Conservation (phyloP, 352 stramenopile genomes). For the Phytopythium aichiense region DNA sequence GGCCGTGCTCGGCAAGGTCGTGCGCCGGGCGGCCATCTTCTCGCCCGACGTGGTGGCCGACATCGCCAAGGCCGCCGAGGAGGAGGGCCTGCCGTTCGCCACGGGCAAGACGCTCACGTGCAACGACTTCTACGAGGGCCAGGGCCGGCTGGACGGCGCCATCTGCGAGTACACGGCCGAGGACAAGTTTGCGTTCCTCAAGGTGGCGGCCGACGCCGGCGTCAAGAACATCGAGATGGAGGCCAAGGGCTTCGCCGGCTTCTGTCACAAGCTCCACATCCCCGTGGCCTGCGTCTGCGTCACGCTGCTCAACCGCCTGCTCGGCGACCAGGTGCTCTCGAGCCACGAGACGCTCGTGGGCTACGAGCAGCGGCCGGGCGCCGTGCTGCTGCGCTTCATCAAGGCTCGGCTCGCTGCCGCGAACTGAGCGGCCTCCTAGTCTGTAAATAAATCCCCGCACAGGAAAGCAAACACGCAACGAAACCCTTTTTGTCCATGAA, state of each 20-base stretch:
- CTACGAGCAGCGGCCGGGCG: slow-evolving; percentile 55
- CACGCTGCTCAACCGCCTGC: slow-evolving; percentile 70
- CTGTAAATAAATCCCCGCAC: background rate
- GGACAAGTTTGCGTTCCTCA: slow-evolving; percentile 73
- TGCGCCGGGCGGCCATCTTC: slow-evolving; percentile 51
- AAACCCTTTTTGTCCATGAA: background rate
- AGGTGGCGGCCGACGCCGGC: slow-evolving; percentile 40
- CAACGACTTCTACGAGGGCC: slow-evolving; percentile 85
- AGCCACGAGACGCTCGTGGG: slow-evolving; percentile 56
- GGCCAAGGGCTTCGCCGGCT: slow-evolving; percentile 59
- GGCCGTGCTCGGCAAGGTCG: slow-evolving; percentile 48
- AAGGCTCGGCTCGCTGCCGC: slow-evolving; percentile 40
- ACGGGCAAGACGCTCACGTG: slow-evolving; percentile 81
- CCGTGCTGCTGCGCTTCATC: slow-evolving; percentile 70
- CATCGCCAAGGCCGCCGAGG: slow-evolving; percentile 40
- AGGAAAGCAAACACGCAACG: background rate
- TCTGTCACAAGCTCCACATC: slow-evolving; percentile 78
- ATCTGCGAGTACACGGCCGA: slow-evolving; percentile 78
- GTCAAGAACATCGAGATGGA: slow-evolving; percentile 89
- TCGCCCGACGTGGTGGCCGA: slow-evolving; percentile 49
- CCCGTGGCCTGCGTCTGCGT: slow-evolving; percentile 71
- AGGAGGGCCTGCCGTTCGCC: slow-evolving; percentile 47
- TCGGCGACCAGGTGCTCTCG: slow-evolving; percentile 69
- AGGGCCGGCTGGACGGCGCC: slow-evolving; percentile 76
- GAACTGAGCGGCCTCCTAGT: background rate